Conservation (phyloP, 2,329 filamentous ascomycete genomes). For the Metarhizium sp. region DNA sequence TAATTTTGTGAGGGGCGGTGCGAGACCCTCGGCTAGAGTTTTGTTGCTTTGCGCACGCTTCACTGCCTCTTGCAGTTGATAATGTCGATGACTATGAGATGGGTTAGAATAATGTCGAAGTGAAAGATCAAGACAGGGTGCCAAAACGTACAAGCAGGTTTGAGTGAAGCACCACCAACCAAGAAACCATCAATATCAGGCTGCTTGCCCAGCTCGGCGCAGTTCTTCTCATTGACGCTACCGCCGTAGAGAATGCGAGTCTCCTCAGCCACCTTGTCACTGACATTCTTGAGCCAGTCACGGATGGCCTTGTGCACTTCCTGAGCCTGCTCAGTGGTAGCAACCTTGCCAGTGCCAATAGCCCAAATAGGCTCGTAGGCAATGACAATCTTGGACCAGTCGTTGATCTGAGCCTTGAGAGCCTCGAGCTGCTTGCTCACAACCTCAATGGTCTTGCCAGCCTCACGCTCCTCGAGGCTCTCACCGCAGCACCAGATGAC, state of each 20-base stretch:
- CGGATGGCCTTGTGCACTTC: slow-evolving; percentile 91
- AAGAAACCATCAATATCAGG: slow-evolving; percentile 96
- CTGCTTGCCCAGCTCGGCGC: slow-evolving; percentile 83
- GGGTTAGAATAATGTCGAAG: neutral
- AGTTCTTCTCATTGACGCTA: slow-evolving; percentile 97
- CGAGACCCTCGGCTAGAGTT: neutral
- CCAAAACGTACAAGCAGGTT: slow-evolving; percentile 72
- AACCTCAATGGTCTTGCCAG: slow-evolving; percentile 73
- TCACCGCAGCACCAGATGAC: slow-evolving; percentile 98
- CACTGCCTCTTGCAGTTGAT: slow-evolving; percentile 44
- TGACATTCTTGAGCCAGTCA: slow-evolving; percentile 74
- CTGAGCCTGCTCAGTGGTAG: slow-evolving; percentile 81
- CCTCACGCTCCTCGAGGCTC: slow-evolving; percentile 86
- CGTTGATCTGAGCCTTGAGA: slow-evolving; percentile 64
- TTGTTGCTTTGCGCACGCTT: slow-evolving; percentile 13
- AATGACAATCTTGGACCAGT: slow-evolving; percentile 92
- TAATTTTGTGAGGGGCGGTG: neutral
- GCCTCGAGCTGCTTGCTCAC: slow-evolving; percentile 80
- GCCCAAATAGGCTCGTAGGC: slow-evolving; percentile 99
- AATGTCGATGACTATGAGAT: slow-evolving; percentile 43
- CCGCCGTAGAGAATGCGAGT: slow-evolving; percentile 95
- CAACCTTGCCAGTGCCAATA: slow-evolving; percentile 88
- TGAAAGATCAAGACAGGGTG: neutral
- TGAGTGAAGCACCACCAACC: slow-evolving; percentile 90
- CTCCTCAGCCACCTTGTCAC: slow-evolving; percentile 66